Percentiles rank a stretch among this genome's conserved stretches.
These are phyloP conservation scores for Parsonsia alboflavescens DNA, from an alignment of 257 asterid genomes.

Conservation along the genomic window DNA sequence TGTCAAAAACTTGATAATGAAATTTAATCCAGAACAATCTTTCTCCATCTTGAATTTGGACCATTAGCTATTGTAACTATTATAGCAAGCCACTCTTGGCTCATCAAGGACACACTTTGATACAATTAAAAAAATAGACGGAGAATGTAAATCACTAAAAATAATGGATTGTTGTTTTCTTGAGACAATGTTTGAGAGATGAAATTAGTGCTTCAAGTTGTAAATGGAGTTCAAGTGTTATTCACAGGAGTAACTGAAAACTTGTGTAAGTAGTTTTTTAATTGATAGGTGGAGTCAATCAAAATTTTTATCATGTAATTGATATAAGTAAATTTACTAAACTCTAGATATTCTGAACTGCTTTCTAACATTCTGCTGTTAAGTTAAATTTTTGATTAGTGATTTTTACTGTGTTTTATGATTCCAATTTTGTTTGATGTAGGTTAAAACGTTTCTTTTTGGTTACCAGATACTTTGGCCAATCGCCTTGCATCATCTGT, in stretches of 20 bases:
- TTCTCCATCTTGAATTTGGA: not conserved
- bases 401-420: not conserved
- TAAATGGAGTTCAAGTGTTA: not conserved
- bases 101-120: not conserved
- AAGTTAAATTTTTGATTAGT: not conserved
- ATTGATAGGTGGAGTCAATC: not conserved
- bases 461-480: not conserved
- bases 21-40: not conserved
- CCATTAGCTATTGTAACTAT: not conserved
- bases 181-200: not conserved
- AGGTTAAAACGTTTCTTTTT: not conserved
- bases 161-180: not conserved
- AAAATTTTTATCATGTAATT: not conserved
- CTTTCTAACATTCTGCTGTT: not conserved
- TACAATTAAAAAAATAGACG: not conserved
- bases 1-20: not conserved
- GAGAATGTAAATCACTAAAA: not conserved
- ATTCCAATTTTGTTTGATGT: not conserved
- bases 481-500: conserved; percentile 1
- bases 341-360: not conserved
- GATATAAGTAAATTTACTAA: not conserved
- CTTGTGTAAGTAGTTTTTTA: not conserved
- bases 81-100: not conserved
- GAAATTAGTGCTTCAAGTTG: not conserved
- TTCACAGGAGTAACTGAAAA: conserved; percentile 2